These are phyloP conservation scores for Alternaria sp. DNA, from an alignment of 2,329 filamentous ascomycete species.

Conservation along the genomic window DNA sequence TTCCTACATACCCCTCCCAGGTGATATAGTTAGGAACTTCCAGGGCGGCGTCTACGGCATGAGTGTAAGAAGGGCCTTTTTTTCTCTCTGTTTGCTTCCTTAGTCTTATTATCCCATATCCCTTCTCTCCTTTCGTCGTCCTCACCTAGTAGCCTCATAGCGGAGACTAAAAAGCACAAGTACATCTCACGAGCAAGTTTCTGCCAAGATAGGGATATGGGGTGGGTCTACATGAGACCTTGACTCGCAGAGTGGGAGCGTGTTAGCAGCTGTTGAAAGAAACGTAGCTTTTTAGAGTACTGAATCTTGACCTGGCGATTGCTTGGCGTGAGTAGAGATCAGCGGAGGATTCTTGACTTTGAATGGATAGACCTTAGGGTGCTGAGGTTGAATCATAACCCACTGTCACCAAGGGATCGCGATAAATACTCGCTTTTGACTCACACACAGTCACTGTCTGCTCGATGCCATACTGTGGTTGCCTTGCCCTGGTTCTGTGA, in stretches of 20 bases:
- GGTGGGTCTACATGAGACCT: neutral
- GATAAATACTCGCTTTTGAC: neutral
- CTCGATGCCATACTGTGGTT: neutral
- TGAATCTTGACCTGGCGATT: neutral
- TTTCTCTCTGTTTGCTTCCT: neutral
- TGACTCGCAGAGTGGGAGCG: neutral
- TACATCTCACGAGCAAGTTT: slow-evolving; percentile 17
- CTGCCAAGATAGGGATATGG: slow-evolving; percentile 19
- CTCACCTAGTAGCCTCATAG: slow-evolving; percentile 4
- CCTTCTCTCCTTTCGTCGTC: neutral
- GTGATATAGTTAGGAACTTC: neutral
- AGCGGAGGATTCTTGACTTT: no score
- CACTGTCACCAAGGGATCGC: neutral
- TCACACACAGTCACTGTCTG: neutral
- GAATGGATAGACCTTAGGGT: no score
- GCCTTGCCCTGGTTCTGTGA: neutral
- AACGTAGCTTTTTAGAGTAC: neutral
- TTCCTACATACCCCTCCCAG: neutral
- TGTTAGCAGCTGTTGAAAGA: neutral
- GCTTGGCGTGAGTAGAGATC: neutral
- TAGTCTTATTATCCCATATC: neutral
- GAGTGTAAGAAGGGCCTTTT: neutral
- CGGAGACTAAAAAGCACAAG: slow-evolving; percentile 18
- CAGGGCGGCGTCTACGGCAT: neutral
- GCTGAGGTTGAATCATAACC: no score